These are phyloP conservation scores for Pseudocercospora pini-densiflorae DNA, from an alignment of 2,329 filamentous ascomycete species.

Conservation along the genomic window DNA sequence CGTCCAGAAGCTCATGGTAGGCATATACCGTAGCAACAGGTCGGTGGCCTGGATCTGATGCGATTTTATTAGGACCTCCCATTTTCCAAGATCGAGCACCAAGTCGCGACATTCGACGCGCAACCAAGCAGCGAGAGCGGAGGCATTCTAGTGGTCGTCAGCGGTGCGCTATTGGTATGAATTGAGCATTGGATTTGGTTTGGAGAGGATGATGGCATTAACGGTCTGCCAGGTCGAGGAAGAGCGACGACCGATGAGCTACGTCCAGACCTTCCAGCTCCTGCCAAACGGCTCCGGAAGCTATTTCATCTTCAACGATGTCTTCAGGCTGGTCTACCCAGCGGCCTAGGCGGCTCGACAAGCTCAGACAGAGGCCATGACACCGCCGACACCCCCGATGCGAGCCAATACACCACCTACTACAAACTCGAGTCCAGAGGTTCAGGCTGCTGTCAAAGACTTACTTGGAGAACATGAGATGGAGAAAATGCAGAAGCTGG, in stretches of 20 bases:
- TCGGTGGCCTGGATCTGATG: neutral
- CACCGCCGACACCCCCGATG: neutral
- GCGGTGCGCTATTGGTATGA: slow-evolving; percentile 79
- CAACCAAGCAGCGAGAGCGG: slow-evolving; percentile 73
- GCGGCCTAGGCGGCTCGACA: slow-evolving; percentile 33
- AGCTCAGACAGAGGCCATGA: neutral
- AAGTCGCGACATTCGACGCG: slow-evolving; percentile 76
- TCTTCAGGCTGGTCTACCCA: slow-evolving; percentile 86
- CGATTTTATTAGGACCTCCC: slow-evolving; percentile 65
- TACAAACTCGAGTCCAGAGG: neutral
- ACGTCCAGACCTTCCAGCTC: slow-evolving; percentile 88
- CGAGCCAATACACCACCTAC: neutral
- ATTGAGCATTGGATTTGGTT: neutral
- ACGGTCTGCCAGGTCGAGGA: slow-evolving; percentile 71
- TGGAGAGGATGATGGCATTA: neutral
- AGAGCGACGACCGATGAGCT: slow-evolving; percentile 85
- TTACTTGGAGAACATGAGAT: neutral
- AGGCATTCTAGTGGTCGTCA: slow-evolving; percentile 84
- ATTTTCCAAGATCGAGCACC: slow-evolving; percentile 81
- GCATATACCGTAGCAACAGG: slow-evolving; percentile 35
- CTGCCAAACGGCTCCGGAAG: slow-evolving; percentile 66
- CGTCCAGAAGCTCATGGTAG: slow-evolving; percentile 79
- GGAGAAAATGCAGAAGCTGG: slow-evolving; percentile 1
- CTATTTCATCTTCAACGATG: slow-evolving; percentile 91
- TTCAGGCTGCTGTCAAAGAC: neutral